These are phyloP conservation scores for Gossypium lobatum DNA, from an alignment of 441 rosid species.

Conservation along the genomic window DNA sequence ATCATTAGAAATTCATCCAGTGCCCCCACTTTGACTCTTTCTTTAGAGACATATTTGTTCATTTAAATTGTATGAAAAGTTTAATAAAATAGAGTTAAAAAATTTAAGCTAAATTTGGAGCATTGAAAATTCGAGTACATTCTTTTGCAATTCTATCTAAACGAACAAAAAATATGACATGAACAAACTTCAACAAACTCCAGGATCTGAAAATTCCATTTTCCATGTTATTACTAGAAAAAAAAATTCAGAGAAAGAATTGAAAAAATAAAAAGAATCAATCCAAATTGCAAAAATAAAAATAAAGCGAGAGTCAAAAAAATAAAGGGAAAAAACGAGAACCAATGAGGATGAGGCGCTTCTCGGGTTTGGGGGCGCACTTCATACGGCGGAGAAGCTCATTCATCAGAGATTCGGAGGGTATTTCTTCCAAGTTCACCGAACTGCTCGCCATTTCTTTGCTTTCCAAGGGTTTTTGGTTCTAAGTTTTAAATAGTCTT, in stretches of 20 bases:
- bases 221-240: background rate
- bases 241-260: background rate
- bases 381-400: slow-evolving; percentile 96
- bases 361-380: slow-evolving; percentile 84
- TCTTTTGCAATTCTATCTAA: background rate
- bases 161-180: background rate
- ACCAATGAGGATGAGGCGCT: slow-evolving; percentile 92
- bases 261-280: no score
- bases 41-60: background rate
- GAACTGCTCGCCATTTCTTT: slow-evolving; percentile 46
- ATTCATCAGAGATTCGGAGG: slow-evolving; percentile 72
- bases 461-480: background rate
- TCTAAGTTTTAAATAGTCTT: background rate
- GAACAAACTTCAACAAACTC: slow-evolving; percentile 1
- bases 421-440: slow-evolving; percentile 65
- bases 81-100: no score
- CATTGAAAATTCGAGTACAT: background rate
- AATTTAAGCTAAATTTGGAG: background rate
- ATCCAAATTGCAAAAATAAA: background rate
- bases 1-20: background rate
- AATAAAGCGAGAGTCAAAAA: background rate
- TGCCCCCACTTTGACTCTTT: background rate
- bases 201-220: slow-evolving; percentile 15
- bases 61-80: background rate
- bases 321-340: background rate